Evolutionary conservation across 306 rosid genomes (phyloP).

Genomic region (barrel medic (Medicago truncatula)): DNA sequence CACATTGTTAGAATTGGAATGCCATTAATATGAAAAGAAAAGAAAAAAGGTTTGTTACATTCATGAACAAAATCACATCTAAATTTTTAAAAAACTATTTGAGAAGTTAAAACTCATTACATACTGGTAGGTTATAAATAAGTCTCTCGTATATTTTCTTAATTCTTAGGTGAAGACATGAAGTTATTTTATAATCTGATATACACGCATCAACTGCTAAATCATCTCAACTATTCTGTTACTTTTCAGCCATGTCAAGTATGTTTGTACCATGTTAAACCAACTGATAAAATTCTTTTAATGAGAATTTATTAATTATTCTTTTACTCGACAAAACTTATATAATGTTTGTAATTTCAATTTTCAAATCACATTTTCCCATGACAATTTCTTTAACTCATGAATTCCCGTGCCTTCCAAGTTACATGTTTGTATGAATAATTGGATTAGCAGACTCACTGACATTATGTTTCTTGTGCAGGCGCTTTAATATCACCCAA

Average conservation of each 20-base stretch:
- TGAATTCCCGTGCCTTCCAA: conserved; percentile 12
- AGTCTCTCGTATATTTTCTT: conserved; percentile 8
- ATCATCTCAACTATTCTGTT: conserved; percentile 21
- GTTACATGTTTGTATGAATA: conserved; percentile 17
- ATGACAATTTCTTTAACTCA: conserved; percentile 10
- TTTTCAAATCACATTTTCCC: conserved; percentile 18
- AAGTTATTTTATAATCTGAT: conserved; percentile 4
- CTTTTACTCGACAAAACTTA: conserved; percentile 5
- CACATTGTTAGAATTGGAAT: conserved; percentile 18
- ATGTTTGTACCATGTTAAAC: conserved; percentile 24
- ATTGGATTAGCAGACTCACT: conserved; percentile 33
- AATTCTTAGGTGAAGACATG: conserved; percentile 28
- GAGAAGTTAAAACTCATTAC: conserved; percentile 30
- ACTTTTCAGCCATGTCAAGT: conserved; percentile 4
- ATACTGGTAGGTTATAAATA: conserved; percentile 11
- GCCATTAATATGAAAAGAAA: not conserved
- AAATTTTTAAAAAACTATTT: conserved; percentile 27
- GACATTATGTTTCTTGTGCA: conserved; percentile 57
- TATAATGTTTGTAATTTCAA: conserved; percentile 17
- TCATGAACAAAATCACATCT: conserved; percentile 25
- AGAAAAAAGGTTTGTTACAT: conserved; percentile 13
- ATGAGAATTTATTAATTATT: not conserved
- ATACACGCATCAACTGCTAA: conserved; percentile 10
- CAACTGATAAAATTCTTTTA: conserved; percentile 28
- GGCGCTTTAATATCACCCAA: conserved; percentile 90